Conservation (phyloP, 1,284 basidiomycete genomes). For the Cutaneotrichosporon sp. region DNA sequence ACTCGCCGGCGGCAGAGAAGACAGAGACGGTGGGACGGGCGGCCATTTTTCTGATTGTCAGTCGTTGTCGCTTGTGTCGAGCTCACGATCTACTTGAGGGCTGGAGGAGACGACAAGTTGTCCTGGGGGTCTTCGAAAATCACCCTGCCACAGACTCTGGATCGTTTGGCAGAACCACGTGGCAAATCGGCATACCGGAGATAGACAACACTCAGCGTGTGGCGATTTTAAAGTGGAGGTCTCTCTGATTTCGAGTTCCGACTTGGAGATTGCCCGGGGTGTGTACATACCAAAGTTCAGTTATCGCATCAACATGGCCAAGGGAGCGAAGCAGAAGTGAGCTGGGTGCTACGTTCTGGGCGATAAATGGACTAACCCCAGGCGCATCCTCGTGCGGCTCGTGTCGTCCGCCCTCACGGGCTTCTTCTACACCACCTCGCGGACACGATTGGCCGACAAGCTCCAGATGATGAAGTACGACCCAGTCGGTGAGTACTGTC, state of each 20-base stretch:
- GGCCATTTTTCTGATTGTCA: constrained; percentile 62
- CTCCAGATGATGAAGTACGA: constrained; percentile 86
- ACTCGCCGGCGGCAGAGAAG: constrained; percentile 74
- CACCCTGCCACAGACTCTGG: not conserved
- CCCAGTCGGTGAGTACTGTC: constrained; percentile 64
- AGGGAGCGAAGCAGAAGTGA: constrained; percentile 62
- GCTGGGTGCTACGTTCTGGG: constrained; percentile 20
- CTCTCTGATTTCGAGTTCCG: constrained; percentile 4
- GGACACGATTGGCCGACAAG: constrained; percentile 67
- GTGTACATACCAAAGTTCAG: not conserved
- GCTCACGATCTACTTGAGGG: constrained; percentile 13
- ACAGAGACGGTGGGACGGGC: constrained; percentile 85
- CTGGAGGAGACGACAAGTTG: constrained; percentile 1
- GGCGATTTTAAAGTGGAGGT: constrained; percentile 9
- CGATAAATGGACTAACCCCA: constrained; percentile 41
- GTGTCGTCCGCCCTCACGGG: constrained; percentile 87
- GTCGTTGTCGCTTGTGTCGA: not conserved
- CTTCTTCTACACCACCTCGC: constrained; percentile 79
- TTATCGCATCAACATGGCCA: constrained; percentile 48
- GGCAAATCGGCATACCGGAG: too few relatives aligned
- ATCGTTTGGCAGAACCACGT: not conserved
- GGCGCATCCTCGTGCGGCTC: constrained; percentile 78
- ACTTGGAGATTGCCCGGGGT: constrained; percentile 8
- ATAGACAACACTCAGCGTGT: not conserved
- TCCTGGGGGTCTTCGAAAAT: not conserved